Evolutionary conservation across 208 protist species (phyloP).

Genomic region (Acanthamoeba culbertsoni): DNA sequence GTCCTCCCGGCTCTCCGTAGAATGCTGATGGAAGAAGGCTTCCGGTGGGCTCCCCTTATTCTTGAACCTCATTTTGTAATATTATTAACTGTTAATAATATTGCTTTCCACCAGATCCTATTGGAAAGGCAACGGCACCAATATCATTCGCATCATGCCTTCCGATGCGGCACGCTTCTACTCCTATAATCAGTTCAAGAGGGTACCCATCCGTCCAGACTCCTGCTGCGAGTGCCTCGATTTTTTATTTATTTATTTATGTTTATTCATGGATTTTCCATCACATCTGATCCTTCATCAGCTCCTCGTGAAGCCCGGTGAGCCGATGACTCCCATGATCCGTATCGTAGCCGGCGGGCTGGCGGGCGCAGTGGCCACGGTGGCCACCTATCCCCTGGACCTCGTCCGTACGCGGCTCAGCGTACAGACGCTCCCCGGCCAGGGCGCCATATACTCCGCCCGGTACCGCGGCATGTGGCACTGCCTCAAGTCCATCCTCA

Average conservation of each 20-base stretch:
- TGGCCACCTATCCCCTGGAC: constrained; percentile 92
- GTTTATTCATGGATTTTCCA: background rate
- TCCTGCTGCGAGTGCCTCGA: background rate
- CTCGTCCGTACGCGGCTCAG: constrained; percentile 91
- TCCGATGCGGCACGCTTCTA: constrained; percentile 91
- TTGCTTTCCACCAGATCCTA: no score
- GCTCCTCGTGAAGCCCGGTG: background rate
- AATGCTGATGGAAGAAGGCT: background rate
- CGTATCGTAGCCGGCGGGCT: constrained; percentile 85
- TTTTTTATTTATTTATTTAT: background rate
- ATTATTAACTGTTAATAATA: no score
- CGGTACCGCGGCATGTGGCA: constrained; percentile 41
- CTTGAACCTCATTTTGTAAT: no score
- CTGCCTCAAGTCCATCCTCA: background rate
- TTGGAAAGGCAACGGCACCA: constrained; percentile 93
- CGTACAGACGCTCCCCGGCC: constrained; percentile 17
- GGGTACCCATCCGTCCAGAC: constrained; percentile 63
- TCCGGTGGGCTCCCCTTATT: background rate
- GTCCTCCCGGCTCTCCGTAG: background rate
- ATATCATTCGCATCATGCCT: constrained; percentile 92
- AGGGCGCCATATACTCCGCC: background rate
- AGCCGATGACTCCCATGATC: constrained; percentile 19
- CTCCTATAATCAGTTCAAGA: constrained; percentile 90
- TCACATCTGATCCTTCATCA: background rate
- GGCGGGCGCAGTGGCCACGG: constrained; percentile 89